Percentiles rank a stretch among this genome's conserved stretches.
These are phyloP conservation scores for Colletotrichum sp. DNA, from an alignment of 2,329 filamentous ascomycete species.

Conservation along the genomic window DNA sequence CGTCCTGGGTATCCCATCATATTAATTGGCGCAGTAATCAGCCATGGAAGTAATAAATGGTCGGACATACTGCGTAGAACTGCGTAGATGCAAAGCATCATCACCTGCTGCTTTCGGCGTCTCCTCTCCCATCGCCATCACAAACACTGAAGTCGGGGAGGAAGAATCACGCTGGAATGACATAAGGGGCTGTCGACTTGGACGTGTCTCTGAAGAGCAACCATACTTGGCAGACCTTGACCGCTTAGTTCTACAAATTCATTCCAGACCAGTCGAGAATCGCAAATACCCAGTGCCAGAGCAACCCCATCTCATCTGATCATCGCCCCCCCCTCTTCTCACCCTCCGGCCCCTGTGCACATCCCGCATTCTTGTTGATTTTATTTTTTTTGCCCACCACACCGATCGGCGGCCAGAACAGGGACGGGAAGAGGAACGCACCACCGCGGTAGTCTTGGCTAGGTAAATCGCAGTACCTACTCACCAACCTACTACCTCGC, in stretches of 20 bases:
- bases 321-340: neutral
- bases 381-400: neutral
- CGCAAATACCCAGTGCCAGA: neutral
- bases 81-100: neutral
- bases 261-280: constrained; percentile 17
- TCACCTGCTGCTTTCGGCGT: neutral
- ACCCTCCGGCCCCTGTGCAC: constrained; percentile 13
- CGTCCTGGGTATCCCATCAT: neutral
- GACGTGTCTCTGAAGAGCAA: neutral
- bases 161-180: neutral
- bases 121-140: neutral
- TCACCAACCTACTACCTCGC: neutral
- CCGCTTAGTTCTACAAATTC: neutral
- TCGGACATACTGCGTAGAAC: neutral
- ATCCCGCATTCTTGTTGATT: constrained; percentile 11
- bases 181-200: neutral
- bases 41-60: neutral
- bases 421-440: neutral
- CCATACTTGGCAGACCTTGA: neutral
- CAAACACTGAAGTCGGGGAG: neutral
- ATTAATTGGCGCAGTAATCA: neutral
- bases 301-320: constrained; percentile 19
- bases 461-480: neutral
- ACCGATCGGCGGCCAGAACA: neutral
- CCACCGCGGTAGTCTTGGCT: neutral